Percentiles rank a stretch among this genome's conserved stretches.
These are phyloP conservation scores for Nitzschia sp. DNA, from an alignment of 108 stramenopile genomes.

Conservation along the genomic window DNA sequence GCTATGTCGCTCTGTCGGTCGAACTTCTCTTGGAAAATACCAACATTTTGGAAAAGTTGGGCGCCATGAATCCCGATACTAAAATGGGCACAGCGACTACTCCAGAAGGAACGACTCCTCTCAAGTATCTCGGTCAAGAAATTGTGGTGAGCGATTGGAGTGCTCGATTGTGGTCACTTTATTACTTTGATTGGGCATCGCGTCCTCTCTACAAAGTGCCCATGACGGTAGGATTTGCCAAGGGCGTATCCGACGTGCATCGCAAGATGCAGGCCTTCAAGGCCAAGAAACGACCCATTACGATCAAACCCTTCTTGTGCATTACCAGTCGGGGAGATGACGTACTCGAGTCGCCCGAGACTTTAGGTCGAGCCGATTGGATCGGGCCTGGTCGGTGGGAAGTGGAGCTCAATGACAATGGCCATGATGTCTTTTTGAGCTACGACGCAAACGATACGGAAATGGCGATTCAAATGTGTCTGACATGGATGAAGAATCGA, in stretches of 20 bases:
- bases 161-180: neutral
- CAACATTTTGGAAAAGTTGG: neutral
- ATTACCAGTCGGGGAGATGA: slow-evolving; percentile 1
- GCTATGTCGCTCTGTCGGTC: neutral
- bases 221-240: neutral
- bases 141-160: slow-evolving; percentile 1
- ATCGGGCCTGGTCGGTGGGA: slow-evolving; percentile 5
- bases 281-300: neutral
- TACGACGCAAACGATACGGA: neutral
- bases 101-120: neutral
- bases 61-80: neutral
- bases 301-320: neutral
- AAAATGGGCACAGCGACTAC: neutral
- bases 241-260: neutral
- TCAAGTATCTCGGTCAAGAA: neutral
- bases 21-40: neutral
- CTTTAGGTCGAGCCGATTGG: neutral
- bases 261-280: neutral
- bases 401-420: slow-evolving; percentile 5
- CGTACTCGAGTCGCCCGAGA: neutral
- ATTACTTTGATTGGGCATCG: neutral
- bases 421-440: slow-evolving; percentile 5
- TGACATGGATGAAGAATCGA: neutral
- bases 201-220: slow-evolving; percentile 1
- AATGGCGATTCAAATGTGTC: neutral